phyloP scores from a whole-genome alignment of 2,329 filamentous ascomycete species.

The Helotiales sp. region DNA sequence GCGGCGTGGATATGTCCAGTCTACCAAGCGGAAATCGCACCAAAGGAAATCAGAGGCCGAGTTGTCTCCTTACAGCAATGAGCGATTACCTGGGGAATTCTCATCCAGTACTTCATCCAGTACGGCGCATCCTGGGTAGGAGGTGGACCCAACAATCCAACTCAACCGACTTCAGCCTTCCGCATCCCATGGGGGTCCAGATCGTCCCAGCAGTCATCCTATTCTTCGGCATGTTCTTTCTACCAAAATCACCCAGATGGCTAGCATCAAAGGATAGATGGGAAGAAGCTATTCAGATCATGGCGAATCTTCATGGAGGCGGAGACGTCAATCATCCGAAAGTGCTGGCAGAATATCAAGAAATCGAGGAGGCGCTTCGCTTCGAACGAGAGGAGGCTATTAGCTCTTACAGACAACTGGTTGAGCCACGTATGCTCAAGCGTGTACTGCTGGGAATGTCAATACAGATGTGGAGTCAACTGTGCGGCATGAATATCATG shows the following conservation, averaged over 20 bases:
- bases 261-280: slow-evolving; percentile 70
- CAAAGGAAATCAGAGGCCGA: slow-evolving; percentile 60
- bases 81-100: slow-evolving; percentile 73
- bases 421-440: slow-evolving; percentile 73
- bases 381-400: slow-evolving; percentile 75
- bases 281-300: slow-evolving; percentile 64
- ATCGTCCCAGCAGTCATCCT: slow-evolving; percentile 59
- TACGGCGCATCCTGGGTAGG: slow-evolving; percentile 64
- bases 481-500: slow-evolving; percentile 78
- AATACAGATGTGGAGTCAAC: slow-evolving; percentile 76
- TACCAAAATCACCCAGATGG: slow-evolving; percentile 72
- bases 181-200: slow-evolving; percentile 67
- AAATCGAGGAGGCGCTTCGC: slow-evolving; percentile 74
- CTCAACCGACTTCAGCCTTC: slow-evolving; percentile 59
- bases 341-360: slow-evolving; percentile 67
- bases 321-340: slow-evolving; percentile 61
- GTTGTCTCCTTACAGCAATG: slow-evolving; percentile 71
- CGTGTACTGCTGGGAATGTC: slow-evolving; percentile 73
- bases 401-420: slow-evolving; percentile 72
- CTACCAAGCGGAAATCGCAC: slow-evolving; percentile 70
- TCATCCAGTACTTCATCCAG: slow-evolving; percentile 70
- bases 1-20: slow-evolving; percentile 61
- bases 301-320: slow-evolving; percentile 62
- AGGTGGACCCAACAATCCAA: slow-evolving; percentile 54
- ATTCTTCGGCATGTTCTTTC: slow-evolving; percentile 62